phyloP scores from a whole-genome alignment of 495 filamentous ascomycete species.

The Penicillium ucsense region DNA sequence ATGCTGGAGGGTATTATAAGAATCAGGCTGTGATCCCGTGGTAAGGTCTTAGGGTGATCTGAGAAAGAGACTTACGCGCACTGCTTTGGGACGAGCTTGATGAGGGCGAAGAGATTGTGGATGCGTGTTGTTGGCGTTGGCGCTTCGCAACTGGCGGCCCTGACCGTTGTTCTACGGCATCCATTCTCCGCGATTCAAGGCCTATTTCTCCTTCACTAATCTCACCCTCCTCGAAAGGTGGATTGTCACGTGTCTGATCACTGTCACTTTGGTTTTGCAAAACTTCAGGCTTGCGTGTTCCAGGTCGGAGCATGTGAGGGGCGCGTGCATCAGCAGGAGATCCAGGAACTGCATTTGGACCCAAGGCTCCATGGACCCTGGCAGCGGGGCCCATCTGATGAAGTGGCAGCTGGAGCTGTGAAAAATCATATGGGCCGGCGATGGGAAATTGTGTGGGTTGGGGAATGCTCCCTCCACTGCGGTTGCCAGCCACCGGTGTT shows the following conservation, averaged over 20 bases:
- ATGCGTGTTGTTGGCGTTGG: constrained; percentile 20
- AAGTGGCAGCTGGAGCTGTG: constrained; percentile 18
- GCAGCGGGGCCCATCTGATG: constrained; percentile 5
- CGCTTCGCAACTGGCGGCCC: not conserved
- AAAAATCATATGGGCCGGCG: constrained; percentile 17
- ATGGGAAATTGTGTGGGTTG: constrained; percentile 26
- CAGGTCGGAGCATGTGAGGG: not conserved
- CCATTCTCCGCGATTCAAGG: too few species aligned
- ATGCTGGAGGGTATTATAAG: constrained; percentile 24
- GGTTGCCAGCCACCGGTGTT: constrained; percentile 15
- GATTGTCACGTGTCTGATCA: constrained; percentile 3
- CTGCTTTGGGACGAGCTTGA: constrained; percentile 20
- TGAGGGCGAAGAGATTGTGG: constrained; percentile 16
- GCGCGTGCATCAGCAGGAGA: constrained; percentile 16
- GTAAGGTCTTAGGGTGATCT: not conserved
- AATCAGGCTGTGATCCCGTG: too few species aligned
- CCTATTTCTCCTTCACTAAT: constrained; percentile 51
- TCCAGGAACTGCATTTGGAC: constrained; percentile 14
- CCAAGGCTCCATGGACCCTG: too few species aligned
- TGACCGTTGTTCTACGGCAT: not conserved
- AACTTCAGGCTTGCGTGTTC: not conserved
- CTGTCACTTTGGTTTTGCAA: constrained; percentile 1
- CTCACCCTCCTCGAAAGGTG: constrained; percentile 60
- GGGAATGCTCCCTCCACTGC: constrained; percentile 12
- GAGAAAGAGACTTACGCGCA: constrained; percentile 22